Evolutionary conservation across 164 flowering plant species (phyloP), one percentile per base, ranked within the genome.

Genomic region (Vitis labrusca): DNA sequence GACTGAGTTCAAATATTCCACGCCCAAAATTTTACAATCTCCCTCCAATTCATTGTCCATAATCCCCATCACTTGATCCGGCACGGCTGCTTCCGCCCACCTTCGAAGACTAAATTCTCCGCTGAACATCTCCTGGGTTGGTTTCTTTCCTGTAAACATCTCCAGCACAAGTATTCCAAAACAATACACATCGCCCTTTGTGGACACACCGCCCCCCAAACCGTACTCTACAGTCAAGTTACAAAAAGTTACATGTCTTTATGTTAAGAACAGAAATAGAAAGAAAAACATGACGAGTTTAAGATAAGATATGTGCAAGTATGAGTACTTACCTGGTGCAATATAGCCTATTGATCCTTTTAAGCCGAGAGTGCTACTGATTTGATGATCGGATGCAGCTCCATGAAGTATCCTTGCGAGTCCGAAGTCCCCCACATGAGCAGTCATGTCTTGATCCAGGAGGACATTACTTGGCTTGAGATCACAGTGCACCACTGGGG

Each of bases 271-370:
- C 7, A 37, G 44, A 0, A 23, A 1, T 37, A 37, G 44, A 37
- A 37, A 37, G 44, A 0, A 37, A 37, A 37, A 6, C 44, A 37
- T 37, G 44, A 37, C 27, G 27, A 23, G 27, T 23, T 23, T 23
- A 23, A 23, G 27, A 23, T 1, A 1, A 23, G 27, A 23, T 23
- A 23, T 23, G 27, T 23, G 27, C 27, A 23, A 37, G 44, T 37
- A 37, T 37, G 44, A 37, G 5, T 37, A 5, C 10, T 29, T 75
- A 80, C 83, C 83, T 74, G 80, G 83, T 9, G 83, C 76, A 29
- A 77, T 74, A 70, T 77, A 80, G 53, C 83, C 83, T 27, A 77
- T 72, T 16, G 80, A 59, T 37, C 83, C 83, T 61, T 52, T 70
- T 16, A 61, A 30, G 11, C 78, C 78, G 17, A 71, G 47, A 6